Base-by-base conservation (phyloP, 106 monocot genomes). In the Triglochin maritima region DNA sequence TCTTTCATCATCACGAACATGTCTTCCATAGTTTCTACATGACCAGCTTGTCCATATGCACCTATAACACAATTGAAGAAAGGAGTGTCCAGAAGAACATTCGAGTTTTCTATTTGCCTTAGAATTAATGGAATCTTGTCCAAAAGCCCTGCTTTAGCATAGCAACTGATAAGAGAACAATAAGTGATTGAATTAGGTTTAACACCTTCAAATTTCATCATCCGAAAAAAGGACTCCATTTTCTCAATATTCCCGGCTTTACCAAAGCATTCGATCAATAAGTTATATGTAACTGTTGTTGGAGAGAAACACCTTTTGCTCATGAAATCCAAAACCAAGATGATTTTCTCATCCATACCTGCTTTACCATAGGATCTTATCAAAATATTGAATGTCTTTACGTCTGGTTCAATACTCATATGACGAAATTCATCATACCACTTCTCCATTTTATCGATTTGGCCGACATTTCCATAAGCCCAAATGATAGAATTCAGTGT, bases 1-100 rank as follows among this genome's bases (percentile, higher is more conserved):
- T 96, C 83, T 74, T 82, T 79, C 88, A 96, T 90, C 56, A 84
- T 56, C 50, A 58, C 69, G 42, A 91, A 77, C 79, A 86, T 88
- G 12, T 96, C 91, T 69, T 91, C 83, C 96, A 91, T 96, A 63
- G 83, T 86, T 57, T 74, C 69, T 52, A 91, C 67, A 50, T 88
- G 73, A 68, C 90, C 84, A 65, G 83, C 79, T 17, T 86, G 77
- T 13, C 87, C 90, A 82, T 88, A 96, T 43, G 88, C 91, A 91
- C 69, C 78, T 51, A 96, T 84, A 13, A 96, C 79, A 72, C 88
- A 80, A 62, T 96, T 96, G 57, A 91, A 96, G 77, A 96, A 96
- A 44, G 88, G 62, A 6, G 90, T 71, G 59, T 96, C 96, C 46
- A 88, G 61, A 45, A 59, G 59, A 71, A 96, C 88, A 84, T 86